Evolutionary conservation across 371 early-diverging fungal genomes (phyloP), one percentile per base, ranked within the genome.

Genomic region (Saksenaea vasiformis): DNA sequence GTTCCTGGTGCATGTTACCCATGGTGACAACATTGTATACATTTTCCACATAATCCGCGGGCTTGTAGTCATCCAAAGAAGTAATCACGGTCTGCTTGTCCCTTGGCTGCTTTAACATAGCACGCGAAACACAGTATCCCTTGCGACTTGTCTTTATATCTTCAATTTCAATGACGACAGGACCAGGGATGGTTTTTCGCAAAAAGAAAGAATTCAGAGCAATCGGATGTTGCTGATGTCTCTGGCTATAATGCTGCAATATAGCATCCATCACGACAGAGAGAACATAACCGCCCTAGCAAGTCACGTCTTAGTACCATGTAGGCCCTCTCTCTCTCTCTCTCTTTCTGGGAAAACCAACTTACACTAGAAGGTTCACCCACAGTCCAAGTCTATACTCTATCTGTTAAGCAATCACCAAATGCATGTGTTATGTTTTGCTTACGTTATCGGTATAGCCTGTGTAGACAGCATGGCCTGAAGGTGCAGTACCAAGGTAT

Each of bases 121-220:
- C 71, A 17, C 70, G 65, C 11, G 66, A 64, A 0, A 79, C 19
- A 58, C 77, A 77, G 36, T 82, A 82, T 11, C 82, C 82, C 24
- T 74, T 78, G 2, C 56, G 60, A 37, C 76, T 75, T 62, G 56
- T 67, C 58, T 82, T 82, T 9, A 79, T 43, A 31, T 73, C 69
- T 15, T 70, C 54, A 10, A 82, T 70, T 28, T 76, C 77, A 5
- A 82, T 39, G 35, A 82, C 55, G 24, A 67, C 58, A n/a, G 72
- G 67, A 0, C 72, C 74, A 3, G 67, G 44, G 0, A 56, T 38
- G 2, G 73, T 77, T 37, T 82, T 82, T 53, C 64, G 69, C 27
- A 78, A 64, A 43, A 70, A 82, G 54, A 82, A 82, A 27, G 68
- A 66, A 27, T 82, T 82, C 39, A 82, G 37, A 5, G 82, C 73